These are phyloP conservation scores for Amaranthus cruentus DNA, from an alignment of 148 eudicot species.

Conservation along the genomic window DNA sequence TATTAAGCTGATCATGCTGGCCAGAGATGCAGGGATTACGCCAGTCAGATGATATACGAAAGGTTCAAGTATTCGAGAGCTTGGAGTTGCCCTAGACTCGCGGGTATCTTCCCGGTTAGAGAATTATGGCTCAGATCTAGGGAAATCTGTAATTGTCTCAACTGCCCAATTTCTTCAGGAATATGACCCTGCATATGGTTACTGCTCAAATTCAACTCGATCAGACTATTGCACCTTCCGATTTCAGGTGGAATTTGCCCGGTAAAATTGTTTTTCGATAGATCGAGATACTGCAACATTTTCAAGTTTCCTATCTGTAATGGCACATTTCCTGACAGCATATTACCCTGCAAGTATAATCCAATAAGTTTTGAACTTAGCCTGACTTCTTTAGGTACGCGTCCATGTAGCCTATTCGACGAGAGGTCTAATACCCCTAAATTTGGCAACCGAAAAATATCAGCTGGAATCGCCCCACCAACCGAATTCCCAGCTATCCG, in stretches of 20 bases:
- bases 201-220: constrained; percentile 24
- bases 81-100: constrained; percentile 10
- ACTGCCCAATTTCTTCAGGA: constrained; percentile 22
- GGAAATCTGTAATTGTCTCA: constrained; percentile 9
- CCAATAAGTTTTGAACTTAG: constrained; percentile 6
- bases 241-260: constrained; percentile 26
- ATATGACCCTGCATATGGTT: constrained; percentile 18
- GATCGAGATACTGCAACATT: constrained; percentile 10
- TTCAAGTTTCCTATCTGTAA: constrained; percentile 2
- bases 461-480: constrained; percentile 8
- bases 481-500: constrained; percentile 12
- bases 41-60: constrained; percentile 30
- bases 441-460: constrained; percentile 11
- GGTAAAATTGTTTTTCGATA: constrained; percentile 20
- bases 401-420: constrained; percentile 30
- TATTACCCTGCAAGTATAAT: constrained; percentile 17
- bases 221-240: constrained; percentile 11
- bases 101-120: constrained; percentile 18
- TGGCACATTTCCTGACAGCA: constrained; percentile 19
- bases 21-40: constrained; percentile 23
- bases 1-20: constrained; percentile 18
- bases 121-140: constrained; percentile 33
- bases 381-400: constrained; percentile 16
- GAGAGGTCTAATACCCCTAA: constrained; percentile 20
- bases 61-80: constrained; percentile 26